These are phyloP conservation scores for Akebia trifoliata DNA, from an alignment of 164 flowering plant species.

Conservation along the genomic window DNA sequence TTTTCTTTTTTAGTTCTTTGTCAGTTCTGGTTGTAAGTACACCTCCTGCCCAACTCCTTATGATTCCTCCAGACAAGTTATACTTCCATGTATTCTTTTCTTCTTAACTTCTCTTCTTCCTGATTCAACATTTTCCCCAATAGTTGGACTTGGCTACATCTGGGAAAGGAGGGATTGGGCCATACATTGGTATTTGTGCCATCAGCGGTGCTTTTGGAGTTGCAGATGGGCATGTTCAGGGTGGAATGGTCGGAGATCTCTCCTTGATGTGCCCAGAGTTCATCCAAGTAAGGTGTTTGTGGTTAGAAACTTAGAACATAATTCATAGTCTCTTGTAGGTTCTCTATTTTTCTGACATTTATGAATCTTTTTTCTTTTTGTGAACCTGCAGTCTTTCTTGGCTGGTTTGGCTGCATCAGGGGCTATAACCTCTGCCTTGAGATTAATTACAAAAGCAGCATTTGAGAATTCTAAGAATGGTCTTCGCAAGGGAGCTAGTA, in stretches of 20 bases:
- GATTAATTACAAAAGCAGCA: constrained; percentile 35
- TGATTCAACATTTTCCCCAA: constrained; percentile 1
- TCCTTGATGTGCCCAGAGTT: constrained; percentile 80
- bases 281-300: constrained; percentile 44
- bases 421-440: constrained; percentile 35
- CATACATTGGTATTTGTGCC: constrained; percentile 53
- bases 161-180: constrained; percentile 59
- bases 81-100: background rate
- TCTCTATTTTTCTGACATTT: background rate
- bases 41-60: background rate
- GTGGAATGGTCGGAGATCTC: constrained; percentile 85
- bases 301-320: background rate
- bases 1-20: constrained; percentile 54
- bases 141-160: constrained; percentile 73
- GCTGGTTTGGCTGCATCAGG: constrained; percentile 46
- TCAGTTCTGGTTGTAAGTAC: constrained; percentile 53
- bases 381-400: constrained; percentile 30
- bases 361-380: constrained; percentile 1
- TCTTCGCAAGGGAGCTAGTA: constrained; percentile 42
- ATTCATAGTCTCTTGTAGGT: constrained; percentile 4
- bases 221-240: constrained; percentile 78
- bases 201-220: constrained; percentile 62
- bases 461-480: constrained; percentile 29
- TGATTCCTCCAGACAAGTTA: background rate
- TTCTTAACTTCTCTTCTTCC: background rate